Evolutionary conservation across 2,329 filamentous ascomycete genomes (phyloP).

Genomic region (Aspergillus hortae): DNA sequence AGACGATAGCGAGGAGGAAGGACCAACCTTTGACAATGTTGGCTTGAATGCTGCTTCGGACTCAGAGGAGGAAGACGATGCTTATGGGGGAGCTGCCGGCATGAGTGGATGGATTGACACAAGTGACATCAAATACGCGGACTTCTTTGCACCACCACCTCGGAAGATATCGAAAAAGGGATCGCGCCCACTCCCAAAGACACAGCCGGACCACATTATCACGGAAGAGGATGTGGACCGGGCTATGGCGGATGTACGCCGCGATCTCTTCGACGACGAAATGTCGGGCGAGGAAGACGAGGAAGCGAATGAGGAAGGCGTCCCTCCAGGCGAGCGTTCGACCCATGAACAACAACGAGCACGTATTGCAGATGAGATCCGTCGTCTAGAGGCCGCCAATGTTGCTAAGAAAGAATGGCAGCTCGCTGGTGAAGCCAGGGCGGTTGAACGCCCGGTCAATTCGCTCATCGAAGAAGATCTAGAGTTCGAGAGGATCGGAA

Average conservation of each 20-base stretch:
- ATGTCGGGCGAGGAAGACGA: conserved; percentile 53
- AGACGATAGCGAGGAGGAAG: conserved; percentile 57
- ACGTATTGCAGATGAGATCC: conserved; percentile 84
- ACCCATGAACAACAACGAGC: conserved; percentile 84
- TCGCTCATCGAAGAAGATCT: conserved; percentile 91
- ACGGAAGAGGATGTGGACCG: conserved; percentile 69
- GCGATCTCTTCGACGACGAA: conserved; percentile 84
- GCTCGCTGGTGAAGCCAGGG: conserved; percentile 80
- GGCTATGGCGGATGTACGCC: conserved; percentile 80
- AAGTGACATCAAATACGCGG: conserved; percentile 83
- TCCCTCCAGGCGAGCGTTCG: conserved; percentile 47
- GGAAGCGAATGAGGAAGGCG: conserved; percentile 60
- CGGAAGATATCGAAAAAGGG: conserved; percentile 62
- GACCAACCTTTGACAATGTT: conserved; percentile 79
- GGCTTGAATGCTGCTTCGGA: conserved; percentile 65
- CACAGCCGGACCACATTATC: conserved; percentile 43
- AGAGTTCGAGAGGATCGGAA: conserved; percentile 92
- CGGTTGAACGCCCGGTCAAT: conserved; percentile 78
- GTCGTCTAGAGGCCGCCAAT: conserved; percentile 81
- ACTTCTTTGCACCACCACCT: conserved; percentile 87
- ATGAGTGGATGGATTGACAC: conserved; percentile 66
- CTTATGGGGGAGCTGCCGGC: conserved; percentile 51
- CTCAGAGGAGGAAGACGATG: conserved; percentile 60
- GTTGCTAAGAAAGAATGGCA: conserved; percentile 91
- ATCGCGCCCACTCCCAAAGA: conserved; percentile 53